Conservation (phyloP, 2,329 filamentous ascomycete species). For the Westerdykella sp. region DNA sequence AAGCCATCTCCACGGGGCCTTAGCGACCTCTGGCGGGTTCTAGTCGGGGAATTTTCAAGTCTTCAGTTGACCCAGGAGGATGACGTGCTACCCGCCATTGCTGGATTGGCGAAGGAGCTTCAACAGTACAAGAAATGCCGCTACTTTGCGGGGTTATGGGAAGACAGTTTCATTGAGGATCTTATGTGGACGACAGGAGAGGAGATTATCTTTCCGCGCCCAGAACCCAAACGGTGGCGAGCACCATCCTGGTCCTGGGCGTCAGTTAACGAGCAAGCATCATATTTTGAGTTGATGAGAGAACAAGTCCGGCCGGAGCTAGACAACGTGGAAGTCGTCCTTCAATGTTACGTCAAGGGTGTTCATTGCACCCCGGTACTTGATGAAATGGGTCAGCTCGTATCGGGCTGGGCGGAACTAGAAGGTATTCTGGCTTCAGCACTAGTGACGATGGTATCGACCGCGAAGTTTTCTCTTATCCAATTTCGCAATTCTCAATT, state of each 20-base stretch:
- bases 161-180: not conserved
- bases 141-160: not conserved
- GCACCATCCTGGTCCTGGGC: not conserved
- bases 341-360: no score
- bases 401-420: no score
- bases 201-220: not conserved
- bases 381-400: no score
- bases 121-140: not conserved
- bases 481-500: no score
- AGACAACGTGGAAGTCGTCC: no score
- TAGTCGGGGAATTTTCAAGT: not conserved
- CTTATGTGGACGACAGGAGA: not conserved
- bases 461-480: no score
- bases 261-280: not conserved
- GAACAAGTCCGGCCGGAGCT: no score
- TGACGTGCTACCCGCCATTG: not conserved
- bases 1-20: not conserved
- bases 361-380: no score
- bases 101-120: not conserved
- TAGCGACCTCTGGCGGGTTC: not conserved
- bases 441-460: no score
- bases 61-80: not conserved
- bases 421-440: no score
- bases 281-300: no score
- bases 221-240: not conserved